Conservation (phyloP, 2,329 filamentous ascomycete genomes). For the Berkeleyomyces basicola region DNA sequence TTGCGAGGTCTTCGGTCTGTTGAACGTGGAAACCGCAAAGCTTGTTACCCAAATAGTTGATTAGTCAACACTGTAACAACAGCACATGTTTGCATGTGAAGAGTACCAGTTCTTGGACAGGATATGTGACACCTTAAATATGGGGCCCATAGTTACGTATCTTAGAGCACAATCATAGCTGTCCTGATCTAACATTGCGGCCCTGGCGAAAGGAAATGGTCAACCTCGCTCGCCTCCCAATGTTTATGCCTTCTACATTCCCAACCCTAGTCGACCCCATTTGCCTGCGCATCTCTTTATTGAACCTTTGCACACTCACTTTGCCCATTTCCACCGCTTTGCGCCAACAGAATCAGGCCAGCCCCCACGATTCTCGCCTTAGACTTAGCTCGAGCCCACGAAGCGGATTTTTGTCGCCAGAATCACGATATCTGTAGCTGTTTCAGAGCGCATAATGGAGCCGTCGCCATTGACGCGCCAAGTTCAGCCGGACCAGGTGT, state of each 20-base stretch:
- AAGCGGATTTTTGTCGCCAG: neutral
- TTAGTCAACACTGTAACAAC: no score
- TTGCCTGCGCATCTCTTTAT: neutral
- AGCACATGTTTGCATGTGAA: neutral
- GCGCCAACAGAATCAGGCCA: neutral
- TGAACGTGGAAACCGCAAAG: no score
- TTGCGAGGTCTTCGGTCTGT: no score
- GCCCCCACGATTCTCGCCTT: neutral
- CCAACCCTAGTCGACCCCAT: neutral
- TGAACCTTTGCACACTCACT: neutral
- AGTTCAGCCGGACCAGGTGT: conserved; percentile 61
- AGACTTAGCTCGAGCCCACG: neutral
- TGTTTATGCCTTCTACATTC: neutral
- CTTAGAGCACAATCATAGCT: neutral
- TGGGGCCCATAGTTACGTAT: neutral
- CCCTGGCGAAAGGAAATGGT: no score
- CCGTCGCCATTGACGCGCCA: conserved; percentile 87
- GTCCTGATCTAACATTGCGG: neutral
- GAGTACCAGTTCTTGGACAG: neutral
- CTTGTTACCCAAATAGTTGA: no score
- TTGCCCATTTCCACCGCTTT: neutral
- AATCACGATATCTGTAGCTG: neutral
- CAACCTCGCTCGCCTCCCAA: neutral
- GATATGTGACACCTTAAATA: neutral
- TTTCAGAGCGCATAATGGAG: conserved; percentile 45